Conservation (phyloP, 768 basidiomycete species). For the Melanogaster broomeanus region DNA sequence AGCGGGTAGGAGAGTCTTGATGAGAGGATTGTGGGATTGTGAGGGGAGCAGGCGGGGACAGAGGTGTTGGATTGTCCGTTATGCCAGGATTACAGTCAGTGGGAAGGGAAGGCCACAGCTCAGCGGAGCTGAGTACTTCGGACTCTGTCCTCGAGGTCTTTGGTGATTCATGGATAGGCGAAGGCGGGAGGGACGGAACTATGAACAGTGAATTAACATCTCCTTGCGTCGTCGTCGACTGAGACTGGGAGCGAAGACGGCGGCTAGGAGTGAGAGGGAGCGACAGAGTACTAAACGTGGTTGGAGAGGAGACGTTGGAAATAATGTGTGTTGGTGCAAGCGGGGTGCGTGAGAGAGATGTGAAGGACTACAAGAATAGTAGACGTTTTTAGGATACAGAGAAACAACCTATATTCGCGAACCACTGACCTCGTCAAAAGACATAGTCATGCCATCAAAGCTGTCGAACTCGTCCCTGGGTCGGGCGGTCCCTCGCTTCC, state of each 20-base stretch:
- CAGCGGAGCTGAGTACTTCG: neutral
- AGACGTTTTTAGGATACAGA: neutral
- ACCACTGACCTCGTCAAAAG: slow-evolving; percentile 50
- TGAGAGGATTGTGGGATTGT: slow-evolving; percentile 5
- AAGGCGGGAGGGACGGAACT: neutral
- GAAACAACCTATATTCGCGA: neutral
- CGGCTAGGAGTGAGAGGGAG: slow-evolving; percentile 16
- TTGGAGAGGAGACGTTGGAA: slow-evolving; percentile 38
- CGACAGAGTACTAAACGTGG: slow-evolving; percentile 11
- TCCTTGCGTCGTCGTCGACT: slow-evolving; percentile 13
- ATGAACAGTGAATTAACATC: neutral
- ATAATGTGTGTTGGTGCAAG: slow-evolving; percentile 52
- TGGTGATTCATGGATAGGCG: slow-evolving; percentile 1
- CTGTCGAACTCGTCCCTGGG: slow-evolving; percentile 12
- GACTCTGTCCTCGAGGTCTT: neutral
- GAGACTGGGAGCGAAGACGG: slow-evolving; percentile 19
- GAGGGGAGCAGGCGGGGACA: slow-evolving; percentile 10
- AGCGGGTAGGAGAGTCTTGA: neutral
- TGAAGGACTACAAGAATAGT: slow-evolving; percentile 40
- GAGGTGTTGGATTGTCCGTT: neutral
- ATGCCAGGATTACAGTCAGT: neutral
- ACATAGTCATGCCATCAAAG: slow-evolving; percentile 23
- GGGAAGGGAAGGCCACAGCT: neutral
- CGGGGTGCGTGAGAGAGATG: slow-evolving; percentile 45
- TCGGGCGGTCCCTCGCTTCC: slow-evolving; percentile 7